Evolutionary conservation across 2,329 filamentous ascomycete species (phyloP), one percentile per base, ranked within the genome.

Genomic region (Pleoardoris graminearum): DNA sequence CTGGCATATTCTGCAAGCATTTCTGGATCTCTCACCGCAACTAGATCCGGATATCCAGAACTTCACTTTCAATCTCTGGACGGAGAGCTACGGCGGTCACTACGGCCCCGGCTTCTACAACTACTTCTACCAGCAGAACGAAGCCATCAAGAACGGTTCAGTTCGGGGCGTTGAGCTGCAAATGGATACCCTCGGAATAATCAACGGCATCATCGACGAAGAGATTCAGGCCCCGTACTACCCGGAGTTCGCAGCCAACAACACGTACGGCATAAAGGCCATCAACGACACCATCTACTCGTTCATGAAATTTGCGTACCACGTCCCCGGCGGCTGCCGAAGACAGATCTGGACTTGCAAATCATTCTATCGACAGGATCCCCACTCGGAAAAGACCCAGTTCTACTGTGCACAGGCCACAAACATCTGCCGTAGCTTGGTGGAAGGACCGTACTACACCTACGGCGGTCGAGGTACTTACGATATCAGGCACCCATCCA

Each of bases 81-180:
- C 79, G 67, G 64, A 80, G 66, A 66, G 59, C 52, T 74, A 74
- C 38, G 62, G 63, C 32, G 78, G 79, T 33, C 79, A 80, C 59
- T 81, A 81, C 55, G 79, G 79, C 3, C 79, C 80, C 1, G 73
- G 71, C 23, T 83, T 84, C 68, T 83, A 78, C 71, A 77, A 80
- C 53, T 78, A 83, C 60, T 84, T 84, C 67, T 79, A 82, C 51
- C 70, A 83, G 38, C 79, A 84, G 56, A 84, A 83, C 51, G 66
- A 78, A 50, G 74, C 76, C 25, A 82, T 84, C 56, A 61, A 70
- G 25, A 79, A 79, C 36, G 80, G 80, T 7, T 74, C 68, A 0
- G 56, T 70, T 11, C 62, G 75, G 1, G 82, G 82, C 14, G 76
- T 80, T 3, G 69, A 77, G 37, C 75, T 84, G 3, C 72, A 78